Evolutionary conservation across 129 eudicot genomes (phyloP), one percentile per base, ranked within the genome.

Genomic region (Solidago caesia): DNA sequence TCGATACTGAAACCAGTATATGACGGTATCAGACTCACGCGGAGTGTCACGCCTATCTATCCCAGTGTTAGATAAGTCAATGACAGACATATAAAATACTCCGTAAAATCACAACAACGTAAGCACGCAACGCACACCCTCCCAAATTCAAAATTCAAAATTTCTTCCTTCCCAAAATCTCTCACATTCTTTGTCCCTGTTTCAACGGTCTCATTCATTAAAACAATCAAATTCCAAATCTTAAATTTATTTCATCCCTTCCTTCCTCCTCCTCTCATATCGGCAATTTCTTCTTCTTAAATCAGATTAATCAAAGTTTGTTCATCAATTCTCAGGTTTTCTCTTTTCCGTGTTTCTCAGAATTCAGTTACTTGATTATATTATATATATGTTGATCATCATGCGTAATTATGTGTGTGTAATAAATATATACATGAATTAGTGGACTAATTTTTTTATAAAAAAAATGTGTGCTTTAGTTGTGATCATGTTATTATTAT

Each of bases 91-190:
- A 21, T 61, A 33, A 33, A 33, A 33, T 33, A 33, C 39, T 21
- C 21, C 21, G 21, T 21, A 21, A 21, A 0, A 21, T 21, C 21
- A 21, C 21, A 21, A 33, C 39, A 33, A 33, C 3, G 25, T 59
- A 25, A 25, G 21, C 21, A 59, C 6, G 7, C 11, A 59, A 12
- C 4, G 27, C 26, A 29, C 26, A 13, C 79, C 29, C 77, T 65
- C 72, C 73, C 59, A 53, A 12, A 42, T 77, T 82, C 77, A 75
- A 83, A 83, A 75, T 83, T 83, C 86, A 83, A 83, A 83, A 48
- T 51, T 5, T 39, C 13, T 64, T 58, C 68, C 68, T 14, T 69
- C 77, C 73, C 39, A 5, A 62, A 69, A 26, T 25, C 21, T 21
- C 21, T 21, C 21, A 21, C 21, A 21, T 21, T 21, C 21, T 21